These are phyloP conservation scores for Exserohilum turcica DNA, from an alignment of 2,329 filamentous ascomycete species.

Conservation along the genomic window DNA sequence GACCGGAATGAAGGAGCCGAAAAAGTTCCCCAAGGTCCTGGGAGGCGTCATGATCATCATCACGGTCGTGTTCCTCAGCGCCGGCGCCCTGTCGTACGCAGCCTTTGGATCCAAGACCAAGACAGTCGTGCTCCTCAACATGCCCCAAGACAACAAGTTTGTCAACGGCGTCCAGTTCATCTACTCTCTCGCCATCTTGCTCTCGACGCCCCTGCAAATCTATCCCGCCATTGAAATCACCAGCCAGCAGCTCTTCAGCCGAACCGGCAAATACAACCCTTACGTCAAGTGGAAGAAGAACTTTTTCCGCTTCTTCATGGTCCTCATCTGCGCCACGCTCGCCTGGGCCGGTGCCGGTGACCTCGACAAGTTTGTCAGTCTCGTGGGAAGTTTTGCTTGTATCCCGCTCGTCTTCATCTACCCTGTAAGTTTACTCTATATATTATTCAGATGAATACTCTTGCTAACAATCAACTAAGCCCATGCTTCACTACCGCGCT, in stretches of 20 bases:
- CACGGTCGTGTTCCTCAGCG: slow-evolving; percentile 84
- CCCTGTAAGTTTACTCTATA: slow-evolving; percentile 68
- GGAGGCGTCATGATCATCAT: slow-evolving; percentile 94
- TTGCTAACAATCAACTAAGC: slow-evolving; percentile 64
- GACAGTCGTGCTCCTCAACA: slow-evolving; percentile 93
- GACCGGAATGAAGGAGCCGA: slow-evolving; percentile 90
- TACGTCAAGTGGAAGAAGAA: slow-evolving; percentile 99
- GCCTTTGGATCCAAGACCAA: slow-evolving; percentile 95
- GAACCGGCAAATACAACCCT: slow-evolving; percentile 95
- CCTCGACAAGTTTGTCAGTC: slow-evolving; percentile 94
- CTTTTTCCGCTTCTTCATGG: slow-evolving; percentile 89
- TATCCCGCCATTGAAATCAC: slow-evolving; percentile 98
- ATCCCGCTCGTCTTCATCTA: slow-evolving; percentile 98
- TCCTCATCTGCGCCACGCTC: slow-evolving; percentile 81
- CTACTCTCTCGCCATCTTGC: slow-evolving; percentile 95
- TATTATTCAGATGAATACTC: neutral
- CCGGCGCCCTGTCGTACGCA: slow-evolving; percentile 92
- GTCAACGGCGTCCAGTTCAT: slow-evolving; percentile 96
- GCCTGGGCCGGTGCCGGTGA: slow-evolving; percentile 93
- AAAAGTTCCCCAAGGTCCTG: slow-evolving; percentile 88
- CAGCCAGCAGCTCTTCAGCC: slow-evolving; percentile 90
- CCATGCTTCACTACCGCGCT: slow-evolving; percentile 83
- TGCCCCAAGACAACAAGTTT: slow-evolving; percentile 92
- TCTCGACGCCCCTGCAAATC: slow-evolving; percentile 93
- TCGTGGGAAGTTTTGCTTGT: slow-evolving; percentile 97